These are phyloP conservation scores for Cercospora janseana DNA, from an alignment of 2,329 filamentous ascomycete species.

Conservation along the genomic window DNA sequence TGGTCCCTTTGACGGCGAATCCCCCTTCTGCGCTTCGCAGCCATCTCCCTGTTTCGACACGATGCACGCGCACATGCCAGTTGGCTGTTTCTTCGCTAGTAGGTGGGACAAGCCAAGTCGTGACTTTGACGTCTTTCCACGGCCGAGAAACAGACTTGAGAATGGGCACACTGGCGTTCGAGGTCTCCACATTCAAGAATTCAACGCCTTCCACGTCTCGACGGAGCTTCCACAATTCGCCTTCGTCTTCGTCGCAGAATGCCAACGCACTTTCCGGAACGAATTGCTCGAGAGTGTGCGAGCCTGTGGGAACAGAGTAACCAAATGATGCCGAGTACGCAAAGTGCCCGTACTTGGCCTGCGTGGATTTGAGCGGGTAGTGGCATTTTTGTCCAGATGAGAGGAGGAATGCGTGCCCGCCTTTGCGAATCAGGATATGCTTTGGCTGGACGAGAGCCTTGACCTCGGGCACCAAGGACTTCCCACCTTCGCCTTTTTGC, in stretches of 20 bases:
- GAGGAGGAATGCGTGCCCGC: conserved; percentile 73
- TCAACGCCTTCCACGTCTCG: conserved; percentile 63
- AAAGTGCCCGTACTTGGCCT: conserved; percentile 78
- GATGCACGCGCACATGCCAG: conserved; percentile 69
- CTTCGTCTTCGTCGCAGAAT: conserved; percentile 67
- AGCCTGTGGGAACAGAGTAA: conserved; percentile 73
- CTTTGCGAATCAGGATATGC: conserved; percentile 66
- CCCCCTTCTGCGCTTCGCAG: conserved; percentile 72
- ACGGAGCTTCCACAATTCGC: conserved; percentile 77
- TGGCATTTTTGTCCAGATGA: conserved; percentile 77
- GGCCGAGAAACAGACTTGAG: conserved; percentile 70
- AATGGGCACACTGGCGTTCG: conserved; percentile 51
- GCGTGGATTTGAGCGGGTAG: conserved; percentile 76
- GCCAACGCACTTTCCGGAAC: conserved; percentile 73
- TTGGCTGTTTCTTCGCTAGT: conserved; percentile 54
- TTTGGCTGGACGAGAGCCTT: conserved; percentile 65
- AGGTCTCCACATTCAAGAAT: conserved; percentile 55
- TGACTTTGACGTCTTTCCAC: conserved; percentile 65
- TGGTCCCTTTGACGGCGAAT: conserved; percentile 66
- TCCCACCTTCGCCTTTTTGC: too few species aligned
- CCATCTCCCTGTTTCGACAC: conserved; percentile 57
- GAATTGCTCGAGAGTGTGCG: conserved; percentile 73
- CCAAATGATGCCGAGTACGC: conserved; percentile 74
- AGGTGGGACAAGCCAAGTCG: conserved; percentile 65
- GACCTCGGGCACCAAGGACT: conserved; percentile 54